Conservation (phyloP, 805 yeast species). For the Metschnikowia matae region DNA sequence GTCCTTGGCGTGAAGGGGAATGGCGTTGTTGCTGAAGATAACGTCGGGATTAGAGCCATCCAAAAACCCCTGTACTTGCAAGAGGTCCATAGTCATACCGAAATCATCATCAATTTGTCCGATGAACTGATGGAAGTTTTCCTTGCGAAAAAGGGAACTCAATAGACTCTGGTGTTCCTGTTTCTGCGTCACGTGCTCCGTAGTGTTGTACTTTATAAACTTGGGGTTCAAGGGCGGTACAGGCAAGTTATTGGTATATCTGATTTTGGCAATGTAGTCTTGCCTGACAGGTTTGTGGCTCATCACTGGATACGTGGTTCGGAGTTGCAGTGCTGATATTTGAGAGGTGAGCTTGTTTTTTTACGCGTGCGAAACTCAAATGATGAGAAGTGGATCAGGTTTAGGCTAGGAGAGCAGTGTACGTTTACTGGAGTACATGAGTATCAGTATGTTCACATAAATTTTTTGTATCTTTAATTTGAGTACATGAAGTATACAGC, state of each 20-base stretch:
- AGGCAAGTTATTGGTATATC: constrained; percentile 84
- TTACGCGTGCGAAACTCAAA: constrained; percentile 6
- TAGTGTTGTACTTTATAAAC: constrained; percentile 53
- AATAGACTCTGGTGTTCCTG: constrained; percentile 48
- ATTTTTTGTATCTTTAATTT: too few species aligned
- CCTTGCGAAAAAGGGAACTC: constrained; percentile 68
- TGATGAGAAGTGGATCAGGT: not conserved
- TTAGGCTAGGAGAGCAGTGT: too few species aligned
- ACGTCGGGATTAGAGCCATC: constrained; percentile 53
- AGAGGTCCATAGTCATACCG: constrained; percentile 76
- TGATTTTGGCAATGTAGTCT: constrained; percentile 74
- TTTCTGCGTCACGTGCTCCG: constrained; percentile 32
- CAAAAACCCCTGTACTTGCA: constrained; percentile 61
- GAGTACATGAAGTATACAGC: too few species aligned
- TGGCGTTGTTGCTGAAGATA: constrained; percentile 27
- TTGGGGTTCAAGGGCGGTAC: constrained; percentile 93
- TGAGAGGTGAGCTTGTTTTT: not conserved
- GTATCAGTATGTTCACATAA: too few species aligned
- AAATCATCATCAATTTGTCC: constrained; percentile 52
- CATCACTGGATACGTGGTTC: not conserved
- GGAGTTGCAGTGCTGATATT: not conserved
- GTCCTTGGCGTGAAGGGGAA: constrained; percentile 73
- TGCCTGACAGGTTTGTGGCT: constrained; percentile 48
- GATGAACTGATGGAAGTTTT: constrained; percentile 62
- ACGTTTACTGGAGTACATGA: not conserved